Conservation (phyloP, 805 yeast genomes). For the Debaryomyces prosopidis region DNA sequence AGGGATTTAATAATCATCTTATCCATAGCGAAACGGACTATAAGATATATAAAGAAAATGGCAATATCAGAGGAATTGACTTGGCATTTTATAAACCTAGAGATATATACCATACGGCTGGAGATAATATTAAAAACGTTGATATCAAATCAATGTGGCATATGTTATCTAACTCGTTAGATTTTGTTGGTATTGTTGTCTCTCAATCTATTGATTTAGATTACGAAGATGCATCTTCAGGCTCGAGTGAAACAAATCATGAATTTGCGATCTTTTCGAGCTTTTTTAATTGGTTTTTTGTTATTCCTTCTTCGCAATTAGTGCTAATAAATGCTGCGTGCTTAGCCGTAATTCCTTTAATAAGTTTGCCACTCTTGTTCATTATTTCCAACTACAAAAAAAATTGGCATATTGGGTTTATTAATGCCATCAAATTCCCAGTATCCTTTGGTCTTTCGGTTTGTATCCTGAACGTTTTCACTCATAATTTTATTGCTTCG, state of each 20-base stretch:
- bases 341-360: slow-evolving; percentile 55
- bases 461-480: slow-evolving; percentile 24
- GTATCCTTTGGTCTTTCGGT: slow-evolving; percentile 50
- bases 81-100: slow-evolving; percentile 88
- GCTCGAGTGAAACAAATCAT: slow-evolving; percentile 1
- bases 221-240: slow-evolving; percentile 23
- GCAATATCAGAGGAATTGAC: slow-evolving; percentile 77
- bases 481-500: slow-evolving; percentile 17
- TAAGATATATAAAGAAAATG: slow-evolving; percentile 63
- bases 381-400: slow-evolving; percentile 47
- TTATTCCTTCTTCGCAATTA: slow-evolving; percentile 52
- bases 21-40: slow-evolving; percentile 86
- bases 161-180: slow-evolving; percentile 74
- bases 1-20: slow-evolving; percentile 74
- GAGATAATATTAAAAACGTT: slow-evolving; percentile 67
- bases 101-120: slow-evolving; percentile 75
- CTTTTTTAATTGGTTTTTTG: slow-evolving; percentile 56
- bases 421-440: slow-evolving; percentile 58
- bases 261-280: slow-evolving; percentile 64
- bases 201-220: slow-evolving; percentile 34
- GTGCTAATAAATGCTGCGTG: slow-evolving; percentile 53
- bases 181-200: slow-evolving; percentile 48
- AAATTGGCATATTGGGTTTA: slow-evolving; percentile 45
- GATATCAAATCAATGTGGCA: slow-evolving; percentile 76
- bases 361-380: slow-evolving; percentile 46